Conservation (phyloP, 306 rosid genomes). For the Vigna reflexopilosa region DNA sequence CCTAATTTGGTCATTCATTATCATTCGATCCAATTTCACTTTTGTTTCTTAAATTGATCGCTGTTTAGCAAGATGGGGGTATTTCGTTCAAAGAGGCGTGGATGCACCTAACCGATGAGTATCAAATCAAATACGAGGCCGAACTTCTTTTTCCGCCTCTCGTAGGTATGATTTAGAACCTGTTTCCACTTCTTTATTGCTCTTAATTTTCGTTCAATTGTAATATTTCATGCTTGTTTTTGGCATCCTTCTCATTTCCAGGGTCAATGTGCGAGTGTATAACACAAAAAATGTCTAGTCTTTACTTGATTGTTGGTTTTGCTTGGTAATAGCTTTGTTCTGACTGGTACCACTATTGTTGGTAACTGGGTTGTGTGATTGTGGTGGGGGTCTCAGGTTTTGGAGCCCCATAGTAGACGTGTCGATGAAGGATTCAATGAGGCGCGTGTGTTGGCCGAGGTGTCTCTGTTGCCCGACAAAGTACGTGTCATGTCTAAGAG, state of each 20-base stretch:
- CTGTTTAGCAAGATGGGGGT: conserved; percentile 87
- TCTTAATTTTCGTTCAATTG: neutral
- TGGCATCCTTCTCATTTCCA: conserved; percentile 10
- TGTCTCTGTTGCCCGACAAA: too few relatives aligned
- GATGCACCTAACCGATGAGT: conserved; percentile 93
- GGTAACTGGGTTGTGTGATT: conserved; percentile 29
- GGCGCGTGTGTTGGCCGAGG: too few relatives aligned
- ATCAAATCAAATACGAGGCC: conserved; percentile 89
- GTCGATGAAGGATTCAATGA: too few relatives aligned
- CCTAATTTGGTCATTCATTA: conserved; percentile 35
- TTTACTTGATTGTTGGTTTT: conserved; percentile 4
- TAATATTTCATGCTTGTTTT: conserved; percentile 17
- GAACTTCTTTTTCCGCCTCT: conserved; percentile 82
- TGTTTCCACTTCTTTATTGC: conserved; percentile 1
- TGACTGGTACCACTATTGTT: conserved; percentile 6
- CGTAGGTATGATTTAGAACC: conserved; percentile 41
- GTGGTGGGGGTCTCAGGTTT: conserved; percentile 56
- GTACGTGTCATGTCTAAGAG: conserved; percentile 31
- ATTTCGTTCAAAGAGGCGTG: conserved; percentile 93
- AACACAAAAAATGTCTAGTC: neutral
- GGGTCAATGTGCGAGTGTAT: conserved; percentile 4
- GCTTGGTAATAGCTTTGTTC: conserved; percentile 21
- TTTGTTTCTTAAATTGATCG: conserved; percentile 16
- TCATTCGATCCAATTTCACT: conserved; percentile 9
- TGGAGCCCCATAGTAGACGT: conserved; percentile 71